These are phyloP conservation scores for Thyridium curvatum DNA, from an alignment of 2,329 filamentous ascomycete genomes.

Conservation along the genomic window DNA sequence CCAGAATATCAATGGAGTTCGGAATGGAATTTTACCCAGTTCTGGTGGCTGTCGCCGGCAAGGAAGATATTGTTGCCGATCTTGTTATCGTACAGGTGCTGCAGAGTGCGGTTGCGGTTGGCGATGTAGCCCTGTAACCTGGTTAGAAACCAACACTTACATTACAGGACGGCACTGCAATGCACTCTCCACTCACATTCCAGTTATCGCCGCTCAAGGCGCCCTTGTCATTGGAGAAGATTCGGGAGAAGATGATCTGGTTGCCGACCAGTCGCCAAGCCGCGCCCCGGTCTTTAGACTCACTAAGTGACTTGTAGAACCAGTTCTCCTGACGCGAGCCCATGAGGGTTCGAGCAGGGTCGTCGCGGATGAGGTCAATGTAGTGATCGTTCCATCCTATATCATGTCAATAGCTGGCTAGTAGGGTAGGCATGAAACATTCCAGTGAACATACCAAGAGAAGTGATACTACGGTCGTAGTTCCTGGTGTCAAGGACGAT, in stretches of 20 bases:
- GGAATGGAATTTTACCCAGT: constrained; percentile 40
- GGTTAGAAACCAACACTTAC: too few relatives aligned
- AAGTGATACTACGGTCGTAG: constrained; percentile 61
- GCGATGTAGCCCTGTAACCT: constrained; percentile 64
- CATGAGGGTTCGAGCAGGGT: constrained; percentile 64
- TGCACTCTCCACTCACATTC: constrained; percentile 5
- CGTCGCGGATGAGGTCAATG: constrained; percentile 56
- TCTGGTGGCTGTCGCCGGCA: constrained; percentile 62
- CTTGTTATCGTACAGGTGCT: constrained; percentile 59
- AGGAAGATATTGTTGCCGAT: constrained; percentile 71
- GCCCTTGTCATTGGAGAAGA: constrained; percentile 19
- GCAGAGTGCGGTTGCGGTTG: constrained; percentile 65
- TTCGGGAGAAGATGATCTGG: constrained; percentile 56
- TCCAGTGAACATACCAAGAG: constrained; percentile 17
- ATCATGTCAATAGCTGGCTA: too few relatives aligned
- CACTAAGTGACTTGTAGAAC: constrained; percentile 57
- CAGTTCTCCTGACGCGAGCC: constrained; percentile 67
- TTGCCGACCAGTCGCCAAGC: constrained; percentile 67
- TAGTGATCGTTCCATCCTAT: constrained; percentile 59
- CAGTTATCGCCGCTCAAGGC: constrained; percentile 14
- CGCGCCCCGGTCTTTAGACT: constrained; percentile 57
- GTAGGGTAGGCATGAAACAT: too few relatives aligned
- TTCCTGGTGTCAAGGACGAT: constrained; percentile 65
- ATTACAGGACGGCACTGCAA: too few relatives aligned
- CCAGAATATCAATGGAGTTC: constrained; percentile 12